A percentile compares a stretch with the other conserved stretches of the same genome.
Evolutionary conservation across 225 moss, liverwort and hornwort genomes (phyloP).

Genomic region (Thuidium tamariscinum): DNA sequence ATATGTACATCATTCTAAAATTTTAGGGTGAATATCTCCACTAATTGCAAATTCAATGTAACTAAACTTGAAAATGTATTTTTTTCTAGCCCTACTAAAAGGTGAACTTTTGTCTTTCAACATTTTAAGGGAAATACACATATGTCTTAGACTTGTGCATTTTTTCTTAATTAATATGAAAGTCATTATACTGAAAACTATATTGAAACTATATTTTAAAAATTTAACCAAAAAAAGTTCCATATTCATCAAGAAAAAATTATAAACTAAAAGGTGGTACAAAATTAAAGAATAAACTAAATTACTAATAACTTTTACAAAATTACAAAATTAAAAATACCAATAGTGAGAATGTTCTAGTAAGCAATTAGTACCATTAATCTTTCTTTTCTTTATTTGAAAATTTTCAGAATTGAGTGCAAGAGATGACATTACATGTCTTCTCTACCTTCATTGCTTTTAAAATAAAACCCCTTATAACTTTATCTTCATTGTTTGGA

Average conservation of each 20-base stretch:
- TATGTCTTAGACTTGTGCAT: background rate
- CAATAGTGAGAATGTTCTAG: background rate
- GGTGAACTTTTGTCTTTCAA: background rate
- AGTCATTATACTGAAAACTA: rapidly evolving
- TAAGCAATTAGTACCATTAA: rapidly evolving
- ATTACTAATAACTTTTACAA: background rate
- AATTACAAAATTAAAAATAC: rapidly evolving
- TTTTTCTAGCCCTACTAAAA: background rate
- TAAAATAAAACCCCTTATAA: background rate
- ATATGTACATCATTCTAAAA: background rate
- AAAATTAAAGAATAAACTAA: background rate
- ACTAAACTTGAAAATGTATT: background rate
- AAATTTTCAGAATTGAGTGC: background rate
- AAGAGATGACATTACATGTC: background rate
- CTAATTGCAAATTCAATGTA: background rate
- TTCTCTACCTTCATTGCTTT: no score
- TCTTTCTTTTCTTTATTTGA: background rate
- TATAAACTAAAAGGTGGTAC: background rate
- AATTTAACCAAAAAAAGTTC: background rate
- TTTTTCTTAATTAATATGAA: background rate
- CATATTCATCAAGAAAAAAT: background rate
- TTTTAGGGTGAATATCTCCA: no score
- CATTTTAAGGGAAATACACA: no score
- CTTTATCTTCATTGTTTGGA: background rate
- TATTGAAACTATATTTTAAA: background rate